Evolutionary conservation across 371 early-diverging fungal genomes (phyloP).

Genomic region (Syncephalastrum monosporum): DNA sequence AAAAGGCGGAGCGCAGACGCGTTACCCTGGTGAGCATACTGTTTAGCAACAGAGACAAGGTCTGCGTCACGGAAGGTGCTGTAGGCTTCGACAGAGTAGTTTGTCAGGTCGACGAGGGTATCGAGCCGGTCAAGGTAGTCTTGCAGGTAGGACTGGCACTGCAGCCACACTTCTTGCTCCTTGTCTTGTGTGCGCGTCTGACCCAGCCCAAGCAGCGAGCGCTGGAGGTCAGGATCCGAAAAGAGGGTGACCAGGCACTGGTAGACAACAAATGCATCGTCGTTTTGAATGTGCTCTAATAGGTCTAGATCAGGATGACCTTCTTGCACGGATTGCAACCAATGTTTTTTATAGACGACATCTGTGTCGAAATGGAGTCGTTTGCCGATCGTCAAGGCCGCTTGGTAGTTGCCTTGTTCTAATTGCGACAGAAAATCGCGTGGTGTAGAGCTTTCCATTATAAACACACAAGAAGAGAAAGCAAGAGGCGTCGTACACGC

Average conservation of each 20-base stretch:
- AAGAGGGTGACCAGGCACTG: conserved; percentile 49
- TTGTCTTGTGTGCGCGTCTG: conserved; percentile 42
- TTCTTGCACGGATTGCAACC: conserved; percentile 30
- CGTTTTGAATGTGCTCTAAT: conserved; percentile 48
- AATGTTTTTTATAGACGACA: conserved; percentile 64
- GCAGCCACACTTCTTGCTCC: conserved; percentile 29
- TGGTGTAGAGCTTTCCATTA: conserved; percentile 35
- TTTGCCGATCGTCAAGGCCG: conserved; percentile 62
- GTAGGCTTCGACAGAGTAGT: conserved; percentile 36
- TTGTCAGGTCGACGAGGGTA: conserved; percentile 37
- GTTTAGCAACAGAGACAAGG: conserved; percentile 60
- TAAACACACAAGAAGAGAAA: background rate
- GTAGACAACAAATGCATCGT: conserved; percentile 65
- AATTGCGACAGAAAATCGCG: conserved; percentile 38
- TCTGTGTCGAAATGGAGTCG: conserved; percentile 60
- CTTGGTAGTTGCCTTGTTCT: conserved; percentile 54
- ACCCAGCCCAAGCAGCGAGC: conserved; percentile 54
- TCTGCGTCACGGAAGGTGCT: conserved; percentile 64
- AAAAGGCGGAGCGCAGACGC: conserved; percentile 58
- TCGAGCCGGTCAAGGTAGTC: conserved; percentile 68
- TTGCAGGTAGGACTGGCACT: conserved; percentile 54
- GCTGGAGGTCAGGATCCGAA: conserved; percentile 29
- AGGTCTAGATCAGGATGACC: conserved; percentile 41
- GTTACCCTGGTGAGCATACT: conserved; percentile 60
- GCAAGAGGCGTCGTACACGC: background rate